Base-by-base conservation (phyloP, 2,329 filamentous ascomycete species). In the Dactylellina drechsleri region DNA sequence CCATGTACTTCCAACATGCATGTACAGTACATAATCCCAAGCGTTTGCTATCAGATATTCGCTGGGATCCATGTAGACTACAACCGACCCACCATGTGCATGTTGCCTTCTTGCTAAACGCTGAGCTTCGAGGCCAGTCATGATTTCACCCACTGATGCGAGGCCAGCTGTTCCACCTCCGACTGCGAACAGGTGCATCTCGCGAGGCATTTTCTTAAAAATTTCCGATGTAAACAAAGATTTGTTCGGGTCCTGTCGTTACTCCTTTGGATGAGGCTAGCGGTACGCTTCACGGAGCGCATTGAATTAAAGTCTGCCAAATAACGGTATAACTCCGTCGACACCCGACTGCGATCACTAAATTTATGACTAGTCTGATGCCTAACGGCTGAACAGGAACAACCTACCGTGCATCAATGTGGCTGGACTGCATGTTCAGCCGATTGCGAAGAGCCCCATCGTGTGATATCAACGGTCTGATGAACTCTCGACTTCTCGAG, bases 151-250 rank as follows among this genome's bases (percentile, higher is more conserved):
- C 18, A 13, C 13, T 13, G 8, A 20, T 68, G 65, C 56, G 57
- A 28, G 54, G 28, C 49, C 50, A 61, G 49, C 66, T 71, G 50
- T 49, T 60, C 59, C 4, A 8, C 10, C 12, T 66, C 60, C 68
- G 68, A 66, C 36, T 61, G 68, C 61, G 60, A 73, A 28, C n/a
- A 36, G 1, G 26, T 61, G 68, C 68, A 73, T 56, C 15, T 36
- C 31, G 31, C 49, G 45, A 57, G 59, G 53, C 20, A 65, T 64
- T 57, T 58, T n/a, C 40, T 43, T 20, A 12, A 16, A 58, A 71
- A 58, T 58, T 49, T 65, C 66, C 66, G 58, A 54, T 56, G 50
- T 57, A 15, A 57, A 12, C 10, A 43, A 41, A 13, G 10, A 15
- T 13, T 20, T 36, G 12, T 54, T 54, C 12, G 49, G 7, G 49